Conservation (phyloP, 176 grass and related monocot species). For the Chrysopogon serrulatus region DNA sequence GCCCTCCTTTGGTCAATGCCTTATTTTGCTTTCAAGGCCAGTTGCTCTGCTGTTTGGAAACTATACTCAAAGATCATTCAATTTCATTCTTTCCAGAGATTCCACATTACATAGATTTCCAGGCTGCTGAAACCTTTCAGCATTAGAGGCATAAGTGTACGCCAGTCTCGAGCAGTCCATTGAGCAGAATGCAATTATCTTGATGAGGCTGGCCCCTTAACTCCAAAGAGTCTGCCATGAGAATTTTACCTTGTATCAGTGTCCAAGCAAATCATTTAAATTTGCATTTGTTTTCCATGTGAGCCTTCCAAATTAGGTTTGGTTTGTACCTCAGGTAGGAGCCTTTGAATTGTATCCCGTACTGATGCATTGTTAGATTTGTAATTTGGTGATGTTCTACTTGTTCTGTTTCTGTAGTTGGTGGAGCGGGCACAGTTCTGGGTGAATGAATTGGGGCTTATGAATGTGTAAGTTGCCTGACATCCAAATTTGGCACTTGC, state of each 20-base stretch:
- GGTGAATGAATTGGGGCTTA: conserved; percentile 62
- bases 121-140: not conserved
- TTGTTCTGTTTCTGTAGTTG: conserved; percentile 47
- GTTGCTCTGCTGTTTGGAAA: not conserved
- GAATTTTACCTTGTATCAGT: not conserved
- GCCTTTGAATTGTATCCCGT: not conserved
- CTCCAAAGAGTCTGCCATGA: not conserved
- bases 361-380: not conserved
- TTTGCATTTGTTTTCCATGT: not conserved
- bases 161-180: not conserved
- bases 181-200: not conserved
- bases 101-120: not conserved
- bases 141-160: not conserved
- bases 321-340: not conserved
- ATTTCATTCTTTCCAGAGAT: not conserved
- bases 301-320: not conserved
- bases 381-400: not conserved
- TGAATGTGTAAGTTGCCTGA: conserved; percentile 63
- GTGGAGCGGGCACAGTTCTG: conserved; percentile 79
- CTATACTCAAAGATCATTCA: not conserved
- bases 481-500: not conserved
- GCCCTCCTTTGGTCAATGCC: not conserved
- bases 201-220: not conserved
- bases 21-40: not conserved
- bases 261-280: not conserved